Evolutionary conservation across 2,329 filamentous ascomycete genomes (phyloP).

Genomic region (Leptographium galeiforme): DNA sequence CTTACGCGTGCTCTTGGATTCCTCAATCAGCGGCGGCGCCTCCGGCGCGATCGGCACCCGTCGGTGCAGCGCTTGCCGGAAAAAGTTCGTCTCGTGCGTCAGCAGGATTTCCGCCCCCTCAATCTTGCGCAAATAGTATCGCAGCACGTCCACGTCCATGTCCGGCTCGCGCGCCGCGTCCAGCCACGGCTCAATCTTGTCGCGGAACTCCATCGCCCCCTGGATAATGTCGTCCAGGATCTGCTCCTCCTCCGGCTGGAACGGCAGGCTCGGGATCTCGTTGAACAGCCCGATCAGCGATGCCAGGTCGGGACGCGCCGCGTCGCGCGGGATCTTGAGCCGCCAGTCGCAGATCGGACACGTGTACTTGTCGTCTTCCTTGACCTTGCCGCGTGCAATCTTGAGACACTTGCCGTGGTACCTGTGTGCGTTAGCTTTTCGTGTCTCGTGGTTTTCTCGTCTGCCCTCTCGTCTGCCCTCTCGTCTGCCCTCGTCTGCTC

Average conservation of each 20-base stretch:
- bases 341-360: slow-evolving; percentile 97
- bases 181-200: slow-evolving; percentile 68
- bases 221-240: slow-evolving; percentile 75
- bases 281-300: slow-evolving; percentile 75
- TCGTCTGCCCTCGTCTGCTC: too few relatives aligned
- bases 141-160: slow-evolving; percentile 67
- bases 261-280: slow-evolving; percentile 68
- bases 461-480: not conserved
- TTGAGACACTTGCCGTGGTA: slow-evolving; percentile 98
- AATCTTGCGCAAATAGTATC: slow-evolving; percentile 93
- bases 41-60: slow-evolving; percentile 84
- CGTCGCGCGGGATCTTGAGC: slow-evolving; percentile 91
- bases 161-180: slow-evolving; percentile 69
- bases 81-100: slow-evolving; percentile 91
- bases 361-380: slow-evolving; percentile 96
- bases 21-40: slow-evolving; percentile 72
- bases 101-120: slow-evolving; percentile 92
- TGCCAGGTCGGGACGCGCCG: slow-evolving; percentile 86
- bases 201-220: slow-evolving; percentile 70
- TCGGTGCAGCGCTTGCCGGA: slow-evolving; percentile 88
- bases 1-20: slow-evolving; percentile 85
- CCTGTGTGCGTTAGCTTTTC: slow-evolving; percentile 32
- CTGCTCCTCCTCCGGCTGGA: slow-evolving; percentile 91
- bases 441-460: slow-evolving; percentile 9
- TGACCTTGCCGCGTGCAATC: slow-evolving; percentile 93